These are phyloP conservation scores for Chytridium lagenaria DNA, from an alignment of 371 early-diverging fungal genomes.

Conservation along the genomic window DNA sequence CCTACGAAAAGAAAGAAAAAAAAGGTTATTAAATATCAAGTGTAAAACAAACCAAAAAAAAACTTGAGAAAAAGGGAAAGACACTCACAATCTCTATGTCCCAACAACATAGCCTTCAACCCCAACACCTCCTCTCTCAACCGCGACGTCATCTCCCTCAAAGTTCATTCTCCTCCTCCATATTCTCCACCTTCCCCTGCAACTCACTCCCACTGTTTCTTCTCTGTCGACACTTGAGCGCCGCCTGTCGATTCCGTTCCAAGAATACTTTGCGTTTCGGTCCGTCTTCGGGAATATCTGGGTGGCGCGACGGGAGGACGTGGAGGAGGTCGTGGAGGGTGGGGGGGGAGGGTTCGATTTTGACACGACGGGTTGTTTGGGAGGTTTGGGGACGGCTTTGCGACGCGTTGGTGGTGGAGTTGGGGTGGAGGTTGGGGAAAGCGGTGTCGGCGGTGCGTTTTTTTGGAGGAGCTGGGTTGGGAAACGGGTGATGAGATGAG, in stretches of 20 bases:
- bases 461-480: background rate
- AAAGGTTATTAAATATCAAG: background rate
- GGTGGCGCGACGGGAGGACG: no score
- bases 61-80: background rate
- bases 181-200: slow-evolving; percentile 63
- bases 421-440: background rate
- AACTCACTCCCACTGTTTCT: slow-evolving; percentile 74
- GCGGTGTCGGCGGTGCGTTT: slow-evolving; percentile 7
- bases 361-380: background rate
- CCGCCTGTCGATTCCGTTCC: slow-evolving; percentile 79
- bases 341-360: background rate
- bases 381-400: background rate
- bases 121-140: slow-evolving; percentile 72
- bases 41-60: background rate
- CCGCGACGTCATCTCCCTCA: slow-evolving; percentile 61
- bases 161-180: slow-evolving; percentile 63
- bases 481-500: background rate
- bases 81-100: slow-evolving; percentile 34
- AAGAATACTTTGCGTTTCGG: slow-evolving; percentile 66
- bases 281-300: no score
- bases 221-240: slow-evolving; percentile 81
- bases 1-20: slow-evolving; percentile 2
- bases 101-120: slow-evolving; percentile 70
- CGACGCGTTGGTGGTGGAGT: background rate
- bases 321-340: background rate